A percentile compares a stretch with the other conserved stretches of the same genome.
Evolutionary conservation across 169 alveolate species (phyloP).

Genomic region (Fabrea salina): DNA sequence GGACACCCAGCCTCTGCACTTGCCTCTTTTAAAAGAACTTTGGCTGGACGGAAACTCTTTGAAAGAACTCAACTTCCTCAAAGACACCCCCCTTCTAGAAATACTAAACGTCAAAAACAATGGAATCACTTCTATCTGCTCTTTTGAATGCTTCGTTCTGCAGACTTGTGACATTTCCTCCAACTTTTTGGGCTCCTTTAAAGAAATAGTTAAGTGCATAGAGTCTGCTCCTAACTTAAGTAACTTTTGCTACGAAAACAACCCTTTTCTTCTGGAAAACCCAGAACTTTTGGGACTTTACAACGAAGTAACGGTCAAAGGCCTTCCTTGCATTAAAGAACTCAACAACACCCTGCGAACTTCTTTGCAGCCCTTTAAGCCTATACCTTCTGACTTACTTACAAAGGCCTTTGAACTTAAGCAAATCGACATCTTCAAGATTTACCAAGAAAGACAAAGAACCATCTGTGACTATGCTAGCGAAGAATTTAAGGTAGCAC

Average conservation of each 20-base stretch:
- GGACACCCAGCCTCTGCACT: neutral
- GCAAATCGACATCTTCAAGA: neutral
- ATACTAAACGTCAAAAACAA: neutral
- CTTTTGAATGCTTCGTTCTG: neutral
- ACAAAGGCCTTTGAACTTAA: conserved; percentile 1
- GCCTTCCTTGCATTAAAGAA: neutral
- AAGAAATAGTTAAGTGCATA: neutral
- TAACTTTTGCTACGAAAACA: neutral
- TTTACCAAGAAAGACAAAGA: neutral
- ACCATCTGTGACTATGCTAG: neutral
- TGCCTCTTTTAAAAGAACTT: conserved; percentile 14
- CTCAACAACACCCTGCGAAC: conserved; percentile 3
- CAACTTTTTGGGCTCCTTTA: neutral
- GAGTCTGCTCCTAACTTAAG: neutral
- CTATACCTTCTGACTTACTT: neutral
- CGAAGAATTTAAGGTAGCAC: neutral
- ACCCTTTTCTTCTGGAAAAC: neutral
- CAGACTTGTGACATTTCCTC: neutral
- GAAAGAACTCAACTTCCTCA: neutral
- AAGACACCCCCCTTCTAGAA: neutral
- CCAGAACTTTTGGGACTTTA: neutral
- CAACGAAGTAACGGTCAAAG: conserved; percentile 6
- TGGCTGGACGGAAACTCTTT: neutral
- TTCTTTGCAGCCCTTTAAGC: neutral
- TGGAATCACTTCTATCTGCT: neutral